A percentile compares a stretch with the other conserved stretches of the same genome.
Evolutionary conservation across 768 basidiomycete species (phyloP).

Genomic region (Megacollybia marginata): DNA sequence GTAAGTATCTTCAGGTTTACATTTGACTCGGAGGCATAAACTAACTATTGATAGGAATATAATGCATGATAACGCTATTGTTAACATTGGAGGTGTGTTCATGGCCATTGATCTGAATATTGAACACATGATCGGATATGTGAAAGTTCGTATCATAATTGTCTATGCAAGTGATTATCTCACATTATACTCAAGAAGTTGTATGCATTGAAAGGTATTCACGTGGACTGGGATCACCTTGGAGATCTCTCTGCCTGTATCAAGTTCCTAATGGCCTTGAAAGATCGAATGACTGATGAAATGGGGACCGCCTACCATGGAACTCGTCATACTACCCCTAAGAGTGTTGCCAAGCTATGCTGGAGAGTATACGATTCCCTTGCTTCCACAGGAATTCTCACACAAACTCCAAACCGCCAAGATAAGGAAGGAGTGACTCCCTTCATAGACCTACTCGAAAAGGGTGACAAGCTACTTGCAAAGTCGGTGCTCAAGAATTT

Average conservation of each 20-base stretch:
- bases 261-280: background rate
- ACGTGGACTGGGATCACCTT: background rate
- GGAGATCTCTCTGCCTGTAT: background rate
- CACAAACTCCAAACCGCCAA: background rate
- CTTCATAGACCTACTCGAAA: background rate
- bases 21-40: background rate
- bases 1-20: conserved; percentile 8
- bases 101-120: conserved; percentile 31
- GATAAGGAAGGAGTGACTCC: background rate
- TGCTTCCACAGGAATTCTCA: background rate
- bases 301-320: background rate
- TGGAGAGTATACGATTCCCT: background rate
- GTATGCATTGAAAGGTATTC: background rate
- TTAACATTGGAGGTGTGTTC: conserved; percentile 23
- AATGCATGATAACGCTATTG: conserved; percentile 26
- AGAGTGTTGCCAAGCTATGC: background rate
- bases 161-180: too few relatives aligned
- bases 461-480: background rate
- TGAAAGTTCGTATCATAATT: too few relatives aligned
- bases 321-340: background rate
- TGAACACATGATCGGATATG: conserved; percentile 25
- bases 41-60: conserved; percentile 19
- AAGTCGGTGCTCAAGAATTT: background rate
- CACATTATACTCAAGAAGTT: background rate
- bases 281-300: too few relatives aligned